phyloP scores from a whole-genome alignment of 2,329 filamentous ascomycete species.

The Botrytis tulipae region DNA sequence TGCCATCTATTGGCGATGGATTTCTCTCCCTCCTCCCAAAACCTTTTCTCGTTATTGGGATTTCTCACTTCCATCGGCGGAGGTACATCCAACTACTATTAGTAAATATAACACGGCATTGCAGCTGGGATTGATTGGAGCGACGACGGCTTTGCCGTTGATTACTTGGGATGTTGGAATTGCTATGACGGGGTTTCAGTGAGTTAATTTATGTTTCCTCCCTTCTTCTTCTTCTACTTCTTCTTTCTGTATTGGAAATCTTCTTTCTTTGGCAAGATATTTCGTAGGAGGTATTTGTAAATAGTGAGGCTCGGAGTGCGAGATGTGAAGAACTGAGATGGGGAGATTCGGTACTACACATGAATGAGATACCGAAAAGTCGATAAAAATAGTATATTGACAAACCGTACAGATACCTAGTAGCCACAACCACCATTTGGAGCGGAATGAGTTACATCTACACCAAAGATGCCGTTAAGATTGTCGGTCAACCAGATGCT shows the following conservation, averaged over 20 bases:
- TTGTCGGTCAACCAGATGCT: slow-evolving; percentile 51
- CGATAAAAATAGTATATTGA: slow-evolving; percentile 33
- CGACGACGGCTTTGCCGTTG: slow-evolving; percentile 78
- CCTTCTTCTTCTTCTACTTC: not conserved
- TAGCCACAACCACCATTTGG: slow-evolving; percentile 88
- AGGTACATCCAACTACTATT: slow-evolving; percentile 79
- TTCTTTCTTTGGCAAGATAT: too few species aligned
- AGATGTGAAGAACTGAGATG: not conserved
- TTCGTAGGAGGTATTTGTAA: not conserved
- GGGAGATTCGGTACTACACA: not conserved
- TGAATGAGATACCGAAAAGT: too few species aligned
- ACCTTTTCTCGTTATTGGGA: slow-evolving; percentile 95
- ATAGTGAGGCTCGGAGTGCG: not conserved
- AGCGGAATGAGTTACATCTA: slow-evolving; percentile 91
- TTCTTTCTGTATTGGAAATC: too few species aligned
- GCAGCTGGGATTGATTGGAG: slow-evolving; percentile 82
- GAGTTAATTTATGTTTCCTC: slow-evolving; percentile 40
- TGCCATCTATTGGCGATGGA: slow-evolving; percentile 94
- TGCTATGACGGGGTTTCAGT: slow-evolving; percentile 63
- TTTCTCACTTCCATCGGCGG: slow-evolving; percentile 84
- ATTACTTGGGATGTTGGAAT: slow-evolving; percentile 56
- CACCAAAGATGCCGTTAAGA: slow-evolving; percentile 88
- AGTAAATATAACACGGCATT: slow-evolving; percentile 93
- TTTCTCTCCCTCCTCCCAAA: slow-evolving; percentile 88
- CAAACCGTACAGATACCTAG: slow-evolving; percentile 60